Evolutionary conservation across 441 rosid species (phyloP).

Genomic region (Gossypium gossypioides): DNA sequence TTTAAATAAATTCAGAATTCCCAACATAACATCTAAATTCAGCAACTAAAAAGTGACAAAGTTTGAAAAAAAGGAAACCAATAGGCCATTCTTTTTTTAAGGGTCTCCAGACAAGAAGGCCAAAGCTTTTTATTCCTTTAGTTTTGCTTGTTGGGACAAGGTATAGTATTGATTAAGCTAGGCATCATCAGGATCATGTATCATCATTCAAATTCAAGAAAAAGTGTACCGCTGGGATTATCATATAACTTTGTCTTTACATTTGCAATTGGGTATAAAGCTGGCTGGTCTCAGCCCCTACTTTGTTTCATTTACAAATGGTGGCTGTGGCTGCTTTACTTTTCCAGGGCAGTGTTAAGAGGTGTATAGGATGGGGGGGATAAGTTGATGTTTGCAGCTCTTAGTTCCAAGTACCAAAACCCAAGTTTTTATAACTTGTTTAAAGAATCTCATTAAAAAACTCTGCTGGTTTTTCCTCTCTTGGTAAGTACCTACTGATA

Average conservation of each 20-base stretch:
- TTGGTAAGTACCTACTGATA: constrained; percentile 10
- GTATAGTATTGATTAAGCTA: constrained; percentile 54
- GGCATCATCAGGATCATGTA: constrained; percentile 38
- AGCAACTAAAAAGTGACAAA: constrained; percentile 18
- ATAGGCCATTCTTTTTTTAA: constrained; percentile 18
- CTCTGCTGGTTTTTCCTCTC: background rate
- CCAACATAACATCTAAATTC: background rate
- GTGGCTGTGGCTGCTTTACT: constrained; percentile 32
- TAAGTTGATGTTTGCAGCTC: constrained; percentile 22
- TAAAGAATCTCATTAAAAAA: too few species aligned
- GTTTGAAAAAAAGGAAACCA: constrained; percentile 23
- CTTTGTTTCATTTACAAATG: constrained; percentile 28
- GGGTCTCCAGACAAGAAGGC: constrained; percentile 37
- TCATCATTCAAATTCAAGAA: constrained; percentile 7
- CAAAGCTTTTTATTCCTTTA: constrained; percentile 33
- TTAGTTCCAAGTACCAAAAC: too few species aligned
- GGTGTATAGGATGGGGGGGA: constrained; percentile 21
- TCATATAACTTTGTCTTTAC: constrained; percentile 49
- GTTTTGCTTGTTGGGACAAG: constrained; percentile 42
- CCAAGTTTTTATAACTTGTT: too few species aligned
- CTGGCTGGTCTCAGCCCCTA: constrained; percentile 10
- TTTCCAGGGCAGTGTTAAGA: constrained; percentile 27
- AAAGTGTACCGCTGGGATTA: constrained; percentile 23
- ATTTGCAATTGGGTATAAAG: constrained; percentile 36
- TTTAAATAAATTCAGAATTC: background rate